Evolutionary conservation across 208 protist genomes (phyloP).

Genomic region (Leishmania martiniquensis): DNA sequence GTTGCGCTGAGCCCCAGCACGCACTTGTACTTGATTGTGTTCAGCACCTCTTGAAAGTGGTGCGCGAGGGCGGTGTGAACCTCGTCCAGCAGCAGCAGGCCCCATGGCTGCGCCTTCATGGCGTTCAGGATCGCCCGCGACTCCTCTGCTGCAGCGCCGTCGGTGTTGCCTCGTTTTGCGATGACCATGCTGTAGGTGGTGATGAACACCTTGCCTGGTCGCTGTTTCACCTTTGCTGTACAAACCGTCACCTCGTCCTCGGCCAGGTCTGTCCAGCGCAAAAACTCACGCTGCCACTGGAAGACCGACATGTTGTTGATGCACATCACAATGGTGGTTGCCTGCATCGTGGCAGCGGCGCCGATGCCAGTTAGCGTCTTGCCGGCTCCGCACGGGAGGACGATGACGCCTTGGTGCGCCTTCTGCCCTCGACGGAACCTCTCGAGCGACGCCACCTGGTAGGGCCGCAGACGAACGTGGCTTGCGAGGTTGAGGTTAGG

Average conservation of each 20-base stretch:
- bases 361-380: constrained; percentile 99
- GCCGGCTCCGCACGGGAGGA: constrained; percentile 99
- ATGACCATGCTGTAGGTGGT: constrained; percentile 99
- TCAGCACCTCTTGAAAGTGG: constrained; percentile 96
- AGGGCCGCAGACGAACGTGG: constrained; percentile 77
- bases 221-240: constrained; percentile 83
- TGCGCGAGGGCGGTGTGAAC: constrained; percentile 98
- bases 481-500: constrained; percentile 54
- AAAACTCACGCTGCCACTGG: constrained; percentile 97
- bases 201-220: constrained; percentile 93
- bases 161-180: constrained; percentile 55
- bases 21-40: constrained; percentile 95
- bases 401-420: constrained; percentile 97
- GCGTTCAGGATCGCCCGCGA: constrained; percentile 74
- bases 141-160: constrained; percentile 52
- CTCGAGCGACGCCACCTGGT: constrained; percentile 88
- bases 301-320: constrained; percentile 96
- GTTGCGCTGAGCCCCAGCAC: constrained; percentile 99
- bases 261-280: constrained; percentile 88
- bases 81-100: constrained; percentile 99
- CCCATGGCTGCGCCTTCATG: constrained; percentile 92
- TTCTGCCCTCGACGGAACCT: constrained; percentile 80
- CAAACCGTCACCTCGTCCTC: constrained; percentile 83
- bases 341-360: constrained; percentile 93
- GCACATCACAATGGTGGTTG: constrained; percentile 95